Evolutionary conservation across 1,284 basidiomycete species (phyloP), one percentile per base, ranked within the genome.

Genomic region (Rhodotorula sp.): DNA sequence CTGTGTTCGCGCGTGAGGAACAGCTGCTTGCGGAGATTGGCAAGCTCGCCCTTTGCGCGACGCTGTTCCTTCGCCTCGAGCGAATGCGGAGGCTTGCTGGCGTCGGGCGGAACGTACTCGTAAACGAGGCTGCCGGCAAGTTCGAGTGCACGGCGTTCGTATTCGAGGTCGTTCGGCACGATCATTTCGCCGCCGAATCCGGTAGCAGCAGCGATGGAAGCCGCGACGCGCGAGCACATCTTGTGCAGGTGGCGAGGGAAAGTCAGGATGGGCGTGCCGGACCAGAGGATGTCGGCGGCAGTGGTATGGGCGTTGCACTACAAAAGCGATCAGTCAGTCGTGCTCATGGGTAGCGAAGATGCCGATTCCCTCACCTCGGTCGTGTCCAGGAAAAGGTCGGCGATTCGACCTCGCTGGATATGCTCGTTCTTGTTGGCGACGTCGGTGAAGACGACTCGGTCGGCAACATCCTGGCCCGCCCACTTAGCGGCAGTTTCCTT

Each of bases 221-320:
- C 85, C 0, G 84, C 86, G 28, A 88, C 87, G 23, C 87, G 83
- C 26, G 86, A 86, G 67, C 85, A 86, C 86, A 88, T 87, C 78
- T 87, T 88, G 77, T 86, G 82, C 60, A 78, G 73, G 74, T 87
- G 84, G 65, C 84, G 84, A 7, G 87, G 85, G 82, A 83, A 86
- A 15, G 87, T 87, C 62, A 88, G 78, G 49, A 88, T 82, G 38
- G 87, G 87, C 2, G 87, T 87, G 14, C 85, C 86, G 2, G 84
- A 83, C 87, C 87, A 88, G 43, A 88, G 79, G 49, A 87, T 85
- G 75, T 88, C 87, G 21, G 85, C 84, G 12, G 86, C 85, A 19
- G 86, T 85, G 15, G 87, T 88, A 72, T 88, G 87, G 7, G 87
- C 87, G 70, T 86, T 87, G 78, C 87, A 87, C 84, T 86, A 55